Evolutionary conservation across 352 stramenopile genomes (phyloP).

Genomic region (Phytophthora macrochlamydospora): DNA sequence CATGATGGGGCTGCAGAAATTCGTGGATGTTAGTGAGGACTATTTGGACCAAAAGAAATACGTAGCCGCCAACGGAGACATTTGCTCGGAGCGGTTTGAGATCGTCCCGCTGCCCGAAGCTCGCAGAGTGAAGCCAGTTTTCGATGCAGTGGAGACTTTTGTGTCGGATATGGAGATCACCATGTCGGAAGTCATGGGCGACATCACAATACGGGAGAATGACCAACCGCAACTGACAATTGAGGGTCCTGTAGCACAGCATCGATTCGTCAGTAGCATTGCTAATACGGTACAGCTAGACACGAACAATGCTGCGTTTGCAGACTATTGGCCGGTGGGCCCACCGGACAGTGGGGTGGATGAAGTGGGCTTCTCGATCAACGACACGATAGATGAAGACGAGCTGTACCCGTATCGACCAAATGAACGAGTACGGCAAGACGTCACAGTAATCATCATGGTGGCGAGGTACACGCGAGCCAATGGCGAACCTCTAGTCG

Average conservation of each 20-base stretch:
- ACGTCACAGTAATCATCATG: conserved; percentile 38
- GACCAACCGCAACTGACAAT: conserved; percentile 17
- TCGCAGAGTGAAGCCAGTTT: conserved; percentile 34
- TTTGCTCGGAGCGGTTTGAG: conserved; percentile 47
- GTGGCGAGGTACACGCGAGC: conserved; percentile 17
- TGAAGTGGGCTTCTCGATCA: conserved; percentile 38
- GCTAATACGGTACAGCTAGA: conserved; percentile 35
- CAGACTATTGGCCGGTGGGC: conserved; percentile 21
- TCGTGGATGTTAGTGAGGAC: conserved; percentile 37
- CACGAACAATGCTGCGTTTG: conserved; percentile 43
- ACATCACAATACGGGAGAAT: conserved; percentile 52
- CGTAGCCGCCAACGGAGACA: conserved; percentile 39
- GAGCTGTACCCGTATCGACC: conserved; percentile 54
- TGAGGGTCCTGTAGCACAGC: conserved; percentile 16
- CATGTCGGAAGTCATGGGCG: conserved; percentile 42
- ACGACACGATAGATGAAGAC: conserved; percentile 52
- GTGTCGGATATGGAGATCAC: conserved; percentile 47
- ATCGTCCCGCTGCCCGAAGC: conserved; percentile 31
- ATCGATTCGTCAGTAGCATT: conserved; percentile 36
- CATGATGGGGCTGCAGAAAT: conserved; percentile 37
- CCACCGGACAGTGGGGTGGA: conserved; percentile 9
- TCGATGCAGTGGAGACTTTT: conserved; percentile 40
- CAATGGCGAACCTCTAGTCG: conserved; percentile 27
- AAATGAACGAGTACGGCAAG: conserved; percentile 28
- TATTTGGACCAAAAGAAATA: conserved; percentile 49